Evolutionary conservation across 1,139 yeast genomes (phyloP).

Genomic region (Candida neerlandica): DNA sequence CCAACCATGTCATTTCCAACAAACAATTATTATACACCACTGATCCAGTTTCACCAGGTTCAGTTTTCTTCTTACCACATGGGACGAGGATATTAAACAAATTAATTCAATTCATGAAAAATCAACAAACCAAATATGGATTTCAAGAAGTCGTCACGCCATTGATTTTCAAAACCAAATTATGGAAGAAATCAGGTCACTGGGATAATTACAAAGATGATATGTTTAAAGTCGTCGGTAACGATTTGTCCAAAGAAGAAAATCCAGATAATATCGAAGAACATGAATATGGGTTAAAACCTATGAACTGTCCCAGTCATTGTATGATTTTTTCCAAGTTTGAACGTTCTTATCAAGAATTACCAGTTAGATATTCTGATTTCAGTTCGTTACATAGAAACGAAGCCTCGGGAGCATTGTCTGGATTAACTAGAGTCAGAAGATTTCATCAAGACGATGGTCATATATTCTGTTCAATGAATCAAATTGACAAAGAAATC

Average conservation of each 20-base stretch:
- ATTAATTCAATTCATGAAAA: conserved; percentile 77
- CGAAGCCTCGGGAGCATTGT: conserved; percentile 91
- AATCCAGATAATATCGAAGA: conserved; percentile 20
- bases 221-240: conserved; percentile 79
- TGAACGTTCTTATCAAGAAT: conserved; percentile 84
- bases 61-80: conserved; percentile 85
- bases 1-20: conserved; percentile 54
- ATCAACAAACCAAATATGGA: conserved; percentile 79
- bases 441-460: conserved; percentile 99
- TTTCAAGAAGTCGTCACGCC: conserved; percentile 95
- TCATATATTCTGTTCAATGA: conserved; percentile 87
- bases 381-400: conserved; percentile 94
- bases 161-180: conserved; percentile 75
- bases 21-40: conserved; percentile 75
- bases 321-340: conserved; percentile 81
- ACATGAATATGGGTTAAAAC: conserved; percentile 81
- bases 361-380: conserved; percentile 89
- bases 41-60: conserved; percentile 83
- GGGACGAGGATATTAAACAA: conserved; percentile 87
- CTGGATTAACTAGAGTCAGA: conserved; percentile 93
- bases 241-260: conserved; percentile 39
- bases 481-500: conserved; percentile 82
- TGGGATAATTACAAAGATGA: conserved; percentile 95
- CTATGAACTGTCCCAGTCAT: conserved; percentile 99
- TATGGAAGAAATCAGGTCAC: conserved; percentile 95